Conservation (phyloP, 306 rosid genomes). For the Vachellia collinsii region DNA sequence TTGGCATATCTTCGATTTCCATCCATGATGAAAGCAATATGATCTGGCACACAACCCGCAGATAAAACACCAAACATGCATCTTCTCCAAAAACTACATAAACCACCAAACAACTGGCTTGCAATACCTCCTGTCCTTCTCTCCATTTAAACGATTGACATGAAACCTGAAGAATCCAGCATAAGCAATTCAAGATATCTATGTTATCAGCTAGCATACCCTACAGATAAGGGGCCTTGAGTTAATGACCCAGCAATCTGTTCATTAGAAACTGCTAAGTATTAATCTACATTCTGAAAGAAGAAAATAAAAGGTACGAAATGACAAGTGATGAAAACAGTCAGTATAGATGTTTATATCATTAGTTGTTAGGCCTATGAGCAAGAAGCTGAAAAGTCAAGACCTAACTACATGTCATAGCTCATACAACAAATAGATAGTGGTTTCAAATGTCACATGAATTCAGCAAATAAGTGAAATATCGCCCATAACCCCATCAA, state of each 20-base stretch:
- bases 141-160: slow-evolving; percentile 48
- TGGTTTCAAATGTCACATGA: background rate
- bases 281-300: slow-evolving; percentile 9
- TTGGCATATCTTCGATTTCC: slow-evolving; percentile 85
- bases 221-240: slow-evolving; percentile 19
- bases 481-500: slow-evolving; percentile 4
- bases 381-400: slow-evolving; percentile 10
- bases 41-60: slow-evolving; percentile 71
- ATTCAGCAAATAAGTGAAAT: background rate
- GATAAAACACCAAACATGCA: slow-evolving; percentile 56
- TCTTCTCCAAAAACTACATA: slow-evolving; percentile 53
- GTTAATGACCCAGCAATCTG: background rate
- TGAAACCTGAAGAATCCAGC: slow-evolving; percentile 5
- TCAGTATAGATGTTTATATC: background rate
- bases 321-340: background rate
- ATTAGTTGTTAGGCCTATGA: background rate
- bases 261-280: slow-evolving; percentile 9
- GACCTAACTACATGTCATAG: slow-evolving; percentile 4
- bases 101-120: slow-evolving; percentile 38
- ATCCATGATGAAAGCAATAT: slow-evolving; percentile 91
- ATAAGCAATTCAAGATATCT: slow-evolving; percentile 34
- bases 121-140: slow-evolving; percentile 30
- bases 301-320: background rate
- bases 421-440: background rate
- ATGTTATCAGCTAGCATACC: slow-evolving; percentile 6